These are phyloP conservation scores for Pythium phragmitis DNA, from an alignment of 352 stramenopile genomes.

Conservation along the genomic window DNA sequence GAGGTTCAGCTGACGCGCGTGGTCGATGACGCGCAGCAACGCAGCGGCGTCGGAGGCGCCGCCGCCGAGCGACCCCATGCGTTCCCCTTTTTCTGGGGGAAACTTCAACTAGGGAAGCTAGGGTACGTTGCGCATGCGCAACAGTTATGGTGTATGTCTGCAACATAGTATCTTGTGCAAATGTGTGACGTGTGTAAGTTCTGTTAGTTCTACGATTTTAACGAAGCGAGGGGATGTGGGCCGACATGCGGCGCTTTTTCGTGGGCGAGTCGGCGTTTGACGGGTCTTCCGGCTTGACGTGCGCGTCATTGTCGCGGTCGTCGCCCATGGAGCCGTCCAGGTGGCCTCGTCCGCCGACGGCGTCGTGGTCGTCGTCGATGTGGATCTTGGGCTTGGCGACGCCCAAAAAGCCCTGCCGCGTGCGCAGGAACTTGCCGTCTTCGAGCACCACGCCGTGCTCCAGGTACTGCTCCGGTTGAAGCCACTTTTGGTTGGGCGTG, in stretches of 20 bases:
- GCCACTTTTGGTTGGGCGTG: conserved; percentile 23
- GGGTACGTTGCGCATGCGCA: conserved; percentile 1
- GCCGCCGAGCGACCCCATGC: neutral
- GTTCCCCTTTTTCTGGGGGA: conserved; percentile 4
- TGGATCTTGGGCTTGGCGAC: conserved; percentile 41
- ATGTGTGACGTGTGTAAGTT: conserved; percentile 21
- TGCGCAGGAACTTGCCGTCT: conserved; percentile 31
- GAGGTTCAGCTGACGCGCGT: conserved; percentile 40
- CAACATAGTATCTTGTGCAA: conserved; percentile 24
- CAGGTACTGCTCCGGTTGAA: conserved; percentile 23
- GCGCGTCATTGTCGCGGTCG: neutral
- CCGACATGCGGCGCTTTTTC: conserved; percentile 30
- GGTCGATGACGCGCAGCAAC: conserved; percentile 32
- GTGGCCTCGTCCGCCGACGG: conserved; percentile 17
- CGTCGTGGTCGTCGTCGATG: conserved; percentile 28
- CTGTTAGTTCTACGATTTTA: neutral
- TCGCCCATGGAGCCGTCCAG: conserved; percentile 1
- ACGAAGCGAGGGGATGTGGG: conserved; percentile 24
- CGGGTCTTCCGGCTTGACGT: conserved; percentile 5
- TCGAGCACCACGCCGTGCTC: conserved; percentile 31
- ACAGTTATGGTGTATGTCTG: neutral
- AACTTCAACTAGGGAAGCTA: conserved; percentile 12
- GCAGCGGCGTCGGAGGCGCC: neutral
- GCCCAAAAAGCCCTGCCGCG: conserved; percentile 43
- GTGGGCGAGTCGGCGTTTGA: conserved; percentile 19